These are phyloP conservation scores for Planoprotostelium fungivorum DNA, from an alignment of 78 protist genomes.

Conservation along the genomic window DNA sequence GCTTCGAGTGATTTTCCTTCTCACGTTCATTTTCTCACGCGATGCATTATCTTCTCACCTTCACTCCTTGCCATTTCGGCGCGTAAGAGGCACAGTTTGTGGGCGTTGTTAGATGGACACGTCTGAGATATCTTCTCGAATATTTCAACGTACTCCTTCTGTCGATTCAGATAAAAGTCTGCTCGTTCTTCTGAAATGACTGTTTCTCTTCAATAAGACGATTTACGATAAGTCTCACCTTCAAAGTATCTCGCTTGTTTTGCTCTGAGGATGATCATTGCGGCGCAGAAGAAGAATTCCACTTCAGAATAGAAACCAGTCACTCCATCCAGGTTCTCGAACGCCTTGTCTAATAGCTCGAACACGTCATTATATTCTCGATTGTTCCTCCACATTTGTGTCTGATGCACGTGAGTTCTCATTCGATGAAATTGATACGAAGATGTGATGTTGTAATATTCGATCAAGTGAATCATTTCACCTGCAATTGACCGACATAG, in stretches of 20 bases:
- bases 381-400: background rate
- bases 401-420: background rate
- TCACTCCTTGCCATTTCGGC: background rate
- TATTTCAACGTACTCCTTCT: no score
- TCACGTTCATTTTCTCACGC: background rate
- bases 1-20: background rate
- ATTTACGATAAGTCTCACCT: background rate
- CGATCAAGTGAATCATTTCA: background rate
- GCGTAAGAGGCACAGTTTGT: background rate
- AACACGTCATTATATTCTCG: background rate
- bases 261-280: background rate
- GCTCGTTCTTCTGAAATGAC: background rate
- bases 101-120: background rate
- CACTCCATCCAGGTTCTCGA: background rate
- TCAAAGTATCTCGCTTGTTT: background rate
- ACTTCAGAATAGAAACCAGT: background rate
- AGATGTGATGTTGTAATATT: background rate
- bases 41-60: background rate
- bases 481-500: background rate
- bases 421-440: background rate
- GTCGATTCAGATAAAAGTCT: background rate
- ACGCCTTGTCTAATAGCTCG: background rate
- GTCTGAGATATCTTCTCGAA: background rate
- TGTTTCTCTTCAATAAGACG: background rate
- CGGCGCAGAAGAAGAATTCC: background rate